phyloP scores from a whole-genome alignment of 73 alveolate species.

The Loxodes magnus region DNA sequence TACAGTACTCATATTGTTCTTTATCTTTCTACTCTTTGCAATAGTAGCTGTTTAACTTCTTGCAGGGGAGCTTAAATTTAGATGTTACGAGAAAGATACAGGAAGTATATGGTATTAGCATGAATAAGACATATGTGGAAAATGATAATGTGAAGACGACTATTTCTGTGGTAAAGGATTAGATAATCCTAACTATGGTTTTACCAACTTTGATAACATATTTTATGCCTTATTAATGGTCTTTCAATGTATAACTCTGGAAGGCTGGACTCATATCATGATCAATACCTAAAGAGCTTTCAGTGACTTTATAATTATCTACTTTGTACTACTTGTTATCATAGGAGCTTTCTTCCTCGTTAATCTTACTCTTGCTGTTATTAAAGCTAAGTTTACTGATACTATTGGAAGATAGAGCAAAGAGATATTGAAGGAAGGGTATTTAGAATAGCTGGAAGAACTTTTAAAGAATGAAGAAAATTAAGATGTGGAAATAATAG shows the following conservation, averaged over 20 bases:
- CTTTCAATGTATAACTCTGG: conserved; percentile 66
- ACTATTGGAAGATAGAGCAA: conserved; percentile 3
- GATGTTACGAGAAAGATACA: conserved; percentile 54
- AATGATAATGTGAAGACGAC: conserved; percentile 42
- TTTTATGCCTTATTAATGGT: conserved; percentile 57
- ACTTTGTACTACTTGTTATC: conserved; percentile 52
- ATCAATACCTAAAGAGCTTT: conserved; percentile 44
- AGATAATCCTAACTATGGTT: conserved; percentile 61
- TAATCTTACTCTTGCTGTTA: conserved; percentile 78
- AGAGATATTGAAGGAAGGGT: not conserved
- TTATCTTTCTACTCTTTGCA: conserved; percentile 73
- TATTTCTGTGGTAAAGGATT: conserved; percentile 62
- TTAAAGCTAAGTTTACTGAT: conserved; percentile 58
- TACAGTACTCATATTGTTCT: conserved; percentile 57
- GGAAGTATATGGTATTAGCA: conserved; percentile 36
- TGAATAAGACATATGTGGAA: conserved; percentile 39
- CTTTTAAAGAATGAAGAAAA: not conserved
- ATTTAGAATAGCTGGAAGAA: not conserved
- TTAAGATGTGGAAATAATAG: not conserved
- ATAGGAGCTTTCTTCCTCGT: conserved; percentile 74
- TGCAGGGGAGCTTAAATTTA: conserved; percentile 44
- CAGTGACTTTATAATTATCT: conserved; percentile 40
- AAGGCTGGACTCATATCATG: conserved; percentile 84
- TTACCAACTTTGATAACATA: conserved; percentile 68
- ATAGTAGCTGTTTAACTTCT: conserved; percentile 79